Base-by-base conservation (phyloP, 768 basidiomycete species). In the Suillus lakei region DNA sequence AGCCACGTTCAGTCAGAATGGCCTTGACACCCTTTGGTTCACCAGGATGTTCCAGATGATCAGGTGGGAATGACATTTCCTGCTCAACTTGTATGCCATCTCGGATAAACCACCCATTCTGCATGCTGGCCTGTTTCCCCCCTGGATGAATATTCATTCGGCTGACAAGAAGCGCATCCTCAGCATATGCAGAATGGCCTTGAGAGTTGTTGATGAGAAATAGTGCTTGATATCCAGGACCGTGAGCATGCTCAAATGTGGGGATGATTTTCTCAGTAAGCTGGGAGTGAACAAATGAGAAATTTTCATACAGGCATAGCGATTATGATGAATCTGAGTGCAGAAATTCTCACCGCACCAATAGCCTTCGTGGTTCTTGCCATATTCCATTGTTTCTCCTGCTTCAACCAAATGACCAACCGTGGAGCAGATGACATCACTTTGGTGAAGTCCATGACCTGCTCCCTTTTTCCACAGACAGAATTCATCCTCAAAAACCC, bases 281-380 rank as follows among this genome's bases (percentile, higher is more conserved):
- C 41, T 43, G 41, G 41, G 36, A 10, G 7, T 21, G n/a, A 46
- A 46, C 9, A 43, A 43, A 43, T 43, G 43, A 21, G 43, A 21
- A 6, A 44, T 39, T 39, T 39, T 39, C 39, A 39, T 39, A 44
- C 43, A 44, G 43, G 21, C 43, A n/a, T 21, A 44, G 43, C 21
- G 21, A 44, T 44, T n/a, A 51, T 23, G 72, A 76, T 26, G 69
- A 76, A 78, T 76, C 70, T 78, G 78, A 66, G 74, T 75, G n/a
- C 72, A 65, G 62, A 78, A 79, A 0, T 74, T 55, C 64, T 78
- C 72, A 1, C 80, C 77, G 13, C 61, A 77, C 79, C 79, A 79
- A 61, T 75, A 79, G 1, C 82, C 80, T 8, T 82, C 76, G 65
- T 83, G 77, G 68, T 80, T 82, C 60, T 82, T 83, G 5, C 80